Conservation (phyloP, 1,139 yeast species). For the Candida mesenterica region DNA sequence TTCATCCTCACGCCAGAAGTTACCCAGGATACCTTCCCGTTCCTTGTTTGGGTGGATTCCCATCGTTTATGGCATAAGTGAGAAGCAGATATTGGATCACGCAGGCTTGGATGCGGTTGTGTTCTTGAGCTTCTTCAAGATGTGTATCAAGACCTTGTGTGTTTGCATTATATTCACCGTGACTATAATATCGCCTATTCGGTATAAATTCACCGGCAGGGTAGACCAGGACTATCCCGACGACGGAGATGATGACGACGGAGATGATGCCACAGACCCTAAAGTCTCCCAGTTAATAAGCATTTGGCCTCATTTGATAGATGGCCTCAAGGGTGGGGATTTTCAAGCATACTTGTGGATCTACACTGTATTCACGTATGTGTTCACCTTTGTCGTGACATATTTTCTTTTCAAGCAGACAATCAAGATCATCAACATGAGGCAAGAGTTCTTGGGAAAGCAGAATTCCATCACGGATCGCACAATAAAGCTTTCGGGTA, state of each 20-base stretch:
- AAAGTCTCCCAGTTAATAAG: not conserved
- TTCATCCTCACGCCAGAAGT: constrained; percentile 39
- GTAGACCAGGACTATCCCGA: constrained; percentile 53
- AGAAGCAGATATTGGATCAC: constrained; percentile 74
- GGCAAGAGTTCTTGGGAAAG: constrained; percentile 82
- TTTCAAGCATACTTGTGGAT: constrained; percentile 30
- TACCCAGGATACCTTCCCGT: constrained; percentile 35
- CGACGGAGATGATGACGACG: constrained; percentile 34
- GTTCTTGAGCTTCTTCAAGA: constrained; percentile 73
- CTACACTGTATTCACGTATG: constrained; percentile 82
- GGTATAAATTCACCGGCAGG: constrained; percentile 69
- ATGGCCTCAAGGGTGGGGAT: constrained; percentile 10
- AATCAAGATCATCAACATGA: constrained; percentile 62
- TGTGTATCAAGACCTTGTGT: constrained; percentile 64
- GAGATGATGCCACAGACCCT: constrained; percentile 1
- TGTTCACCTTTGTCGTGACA: constrained; percentile 71
- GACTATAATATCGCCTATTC: constrained; percentile 66
- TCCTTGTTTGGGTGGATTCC: constrained; percentile 81
- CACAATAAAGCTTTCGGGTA: constrained; percentile 85
- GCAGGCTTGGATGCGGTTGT: constrained; percentile 96
- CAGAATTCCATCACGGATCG: constrained; percentile 92
- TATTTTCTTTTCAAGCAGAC: constrained; percentile 67
- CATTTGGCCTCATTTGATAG: constrained; percentile 1
- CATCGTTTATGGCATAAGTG: constrained; percentile 60
- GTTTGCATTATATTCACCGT: constrained; percentile 62